These are phyloP conservation scores for Asterionellopsis glacialis DNA, from an alignment of 108 stramenopile species.

Conservation along the genomic window DNA sequence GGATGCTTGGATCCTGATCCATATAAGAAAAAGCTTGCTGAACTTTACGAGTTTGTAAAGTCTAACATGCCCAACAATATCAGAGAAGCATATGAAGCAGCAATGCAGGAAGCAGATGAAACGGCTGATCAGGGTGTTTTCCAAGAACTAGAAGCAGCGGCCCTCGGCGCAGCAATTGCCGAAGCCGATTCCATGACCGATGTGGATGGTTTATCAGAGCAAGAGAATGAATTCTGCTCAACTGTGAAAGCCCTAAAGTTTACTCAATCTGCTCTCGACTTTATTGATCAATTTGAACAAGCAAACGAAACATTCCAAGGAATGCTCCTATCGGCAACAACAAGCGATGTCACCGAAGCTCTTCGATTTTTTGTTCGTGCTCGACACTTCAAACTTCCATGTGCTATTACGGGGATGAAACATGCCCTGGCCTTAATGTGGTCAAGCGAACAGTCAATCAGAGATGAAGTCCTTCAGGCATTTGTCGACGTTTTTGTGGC, in stretches of 20 bases:
- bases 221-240: constrained; percentile 45
- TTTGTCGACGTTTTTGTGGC: constrained; percentile 92
- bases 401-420: constrained; percentile 89
- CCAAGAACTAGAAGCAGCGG: constrained; percentile 57
- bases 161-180: constrained; percentile 65
- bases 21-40: constrained; percentile 66
- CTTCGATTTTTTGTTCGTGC: constrained; percentile 88
- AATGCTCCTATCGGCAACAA: constrained; percentile 79
- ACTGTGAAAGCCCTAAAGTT: constrained; percentile 74
- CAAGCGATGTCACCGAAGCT: constrained; percentile 87
- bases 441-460: constrained; percentile 79
- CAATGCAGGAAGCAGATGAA: constrained; percentile 42
- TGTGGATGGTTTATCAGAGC: constrained; percentile 30
- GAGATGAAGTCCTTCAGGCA: constrained; percentile 84
- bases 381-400: constrained; percentile 88
- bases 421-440: constrained; percentile 90
- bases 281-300: constrained; percentile 78
- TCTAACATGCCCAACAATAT: constrained; percentile 60
- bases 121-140: constrained; percentile 24
- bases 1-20: constrained; percentile 83
- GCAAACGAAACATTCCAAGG: constrained; percentile 64
- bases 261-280: constrained; percentile 70
- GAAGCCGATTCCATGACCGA: constrained; percentile 36
- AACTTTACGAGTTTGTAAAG: constrained; percentile 60
- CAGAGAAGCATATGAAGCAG: constrained; percentile 55